Percentiles rank a stretch among this genome's conserved stretches.
phyloP scores from a whole-genome alignment of 495 filamentous ascomycete genomes.

The Eremomyces bilateralis region DNA sequence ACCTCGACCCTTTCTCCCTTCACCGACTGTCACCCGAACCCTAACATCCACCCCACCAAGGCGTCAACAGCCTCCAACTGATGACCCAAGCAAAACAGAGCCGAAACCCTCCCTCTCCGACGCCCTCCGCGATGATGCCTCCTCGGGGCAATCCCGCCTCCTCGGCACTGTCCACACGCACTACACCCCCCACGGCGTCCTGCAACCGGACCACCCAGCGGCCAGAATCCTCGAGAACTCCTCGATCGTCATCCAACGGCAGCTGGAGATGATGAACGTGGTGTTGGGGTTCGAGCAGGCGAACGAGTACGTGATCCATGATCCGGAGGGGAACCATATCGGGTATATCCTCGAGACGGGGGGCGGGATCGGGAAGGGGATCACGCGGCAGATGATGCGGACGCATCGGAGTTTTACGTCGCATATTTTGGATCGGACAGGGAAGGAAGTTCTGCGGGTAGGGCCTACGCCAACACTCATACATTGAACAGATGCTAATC shows the following conservation, averaged over 20 bases:
- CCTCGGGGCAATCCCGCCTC: slow-evolving; percentile 7
- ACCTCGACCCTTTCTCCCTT: too few relatives aligned
- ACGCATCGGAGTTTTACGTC: slow-evolving; percentile 50
- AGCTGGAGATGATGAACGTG: slow-evolving; percentile 50
- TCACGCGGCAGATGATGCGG: slow-evolving; percentile 40
- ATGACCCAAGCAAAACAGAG: not conserved
- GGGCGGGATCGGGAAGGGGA: slow-evolving; percentile 31
- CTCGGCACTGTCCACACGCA: slow-evolving; percentile 30
- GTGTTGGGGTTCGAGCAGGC: slow-evolving; percentile 55
- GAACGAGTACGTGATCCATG: slow-evolving; percentile 50
- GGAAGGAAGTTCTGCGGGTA: slow-evolving; percentile 41
- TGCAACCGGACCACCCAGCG: slow-evolving; percentile 40
- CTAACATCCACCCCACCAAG: not conserved
- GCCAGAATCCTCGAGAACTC: slow-evolving; percentile 36
- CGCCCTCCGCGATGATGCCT: slow-evolving; percentile 3
- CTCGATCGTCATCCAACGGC: slow-evolving; percentile 40
- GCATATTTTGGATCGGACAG: slow-evolving; percentile 44
- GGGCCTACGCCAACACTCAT: too few relatives aligned
- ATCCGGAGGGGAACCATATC: slow-evolving; percentile 43
- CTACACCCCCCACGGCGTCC: slow-evolving; percentile 37
- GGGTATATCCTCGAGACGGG: slow-evolving; percentile 51
- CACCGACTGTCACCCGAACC: slow-evolving; percentile 15
- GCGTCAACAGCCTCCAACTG: slow-evolving; percentile 2
- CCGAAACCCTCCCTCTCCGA: slow-evolving; percentile 1
- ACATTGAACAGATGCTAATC: slow-evolving; percentile 2